These are phyloP conservation scores for Protomyces macrosporus DNA, from an alignment of 1,139 yeast genomes.

Conservation along the genomic window DNA sequence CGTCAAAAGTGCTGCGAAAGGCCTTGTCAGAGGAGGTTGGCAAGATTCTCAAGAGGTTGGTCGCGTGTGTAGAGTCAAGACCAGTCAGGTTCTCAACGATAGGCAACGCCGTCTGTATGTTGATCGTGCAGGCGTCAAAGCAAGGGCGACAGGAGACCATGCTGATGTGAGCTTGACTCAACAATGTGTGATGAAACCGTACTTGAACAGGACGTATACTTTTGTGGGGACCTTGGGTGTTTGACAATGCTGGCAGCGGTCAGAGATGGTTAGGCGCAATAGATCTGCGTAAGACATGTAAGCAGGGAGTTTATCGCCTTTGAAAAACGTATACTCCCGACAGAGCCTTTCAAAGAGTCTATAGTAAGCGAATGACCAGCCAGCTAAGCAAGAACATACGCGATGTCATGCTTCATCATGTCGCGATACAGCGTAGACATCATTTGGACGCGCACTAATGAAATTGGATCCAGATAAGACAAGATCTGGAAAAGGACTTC, in stretches of 20 bases:
- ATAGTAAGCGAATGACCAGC: neutral
- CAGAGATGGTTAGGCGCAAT: neutral
- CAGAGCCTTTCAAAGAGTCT: neutral
- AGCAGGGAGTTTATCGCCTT: neutral
- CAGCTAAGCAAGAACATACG: neutral
- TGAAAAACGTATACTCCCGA: neutral
- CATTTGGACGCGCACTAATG: neutral
- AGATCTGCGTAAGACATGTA: neutral
- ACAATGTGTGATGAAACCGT: neutral
- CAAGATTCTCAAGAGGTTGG: too few relatives aligned
- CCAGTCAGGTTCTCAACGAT: neutral
- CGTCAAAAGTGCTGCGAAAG: neutral
- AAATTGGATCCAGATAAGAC: neutral
- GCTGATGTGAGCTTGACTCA: neutral
- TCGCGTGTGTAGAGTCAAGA: neutral
- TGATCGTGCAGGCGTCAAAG: neutral
- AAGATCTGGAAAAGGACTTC: neutral
- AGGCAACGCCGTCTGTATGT: neutral
- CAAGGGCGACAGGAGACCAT: neutral
- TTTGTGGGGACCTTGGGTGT: neutral
- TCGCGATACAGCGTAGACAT: neutral
- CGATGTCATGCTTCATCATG: neutral
- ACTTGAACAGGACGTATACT: neutral
- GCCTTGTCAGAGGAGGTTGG: too few relatives aligned
- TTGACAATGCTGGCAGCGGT: neutral